Percentiles rank a stretch among this genome's conserved stretches.
phyloP scores from a whole-genome alignment of 495 filamentous ascomycete genomes.

The Stereocaulon alpinum region DNA sequence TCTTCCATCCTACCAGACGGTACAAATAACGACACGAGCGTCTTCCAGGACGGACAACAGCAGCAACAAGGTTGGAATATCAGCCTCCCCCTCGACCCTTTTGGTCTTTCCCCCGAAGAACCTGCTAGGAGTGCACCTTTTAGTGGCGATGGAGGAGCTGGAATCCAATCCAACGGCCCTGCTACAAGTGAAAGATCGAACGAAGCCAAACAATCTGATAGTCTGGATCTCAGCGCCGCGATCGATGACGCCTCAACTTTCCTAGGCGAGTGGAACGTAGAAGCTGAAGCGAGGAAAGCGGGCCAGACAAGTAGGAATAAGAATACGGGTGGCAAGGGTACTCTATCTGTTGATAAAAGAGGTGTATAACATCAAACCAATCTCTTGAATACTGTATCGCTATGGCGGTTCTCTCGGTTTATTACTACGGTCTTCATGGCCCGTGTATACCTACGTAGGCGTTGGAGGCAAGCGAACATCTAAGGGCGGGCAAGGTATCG shows the following conservation, averaged over 20 bases:
- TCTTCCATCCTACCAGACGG: constrained; percentile 22
- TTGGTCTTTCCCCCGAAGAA: not conserved
- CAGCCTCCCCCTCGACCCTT: constrained; percentile 10
- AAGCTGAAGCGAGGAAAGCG: constrained; percentile 17
- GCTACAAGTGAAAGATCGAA: not conserved
- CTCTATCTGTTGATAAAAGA: not conserved
- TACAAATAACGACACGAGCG: constrained; percentile 14
- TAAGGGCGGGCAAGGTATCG: no score
- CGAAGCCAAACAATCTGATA: not conserved
- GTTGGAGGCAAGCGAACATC: no score
- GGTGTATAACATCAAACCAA: not conserved
- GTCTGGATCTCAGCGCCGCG: constrained; percentile 17
- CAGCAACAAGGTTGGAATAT: constrained; percentile 6
- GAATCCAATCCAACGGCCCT: not conserved
- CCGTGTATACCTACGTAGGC: no score
- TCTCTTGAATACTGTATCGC: no score
- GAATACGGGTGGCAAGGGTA: not conserved
- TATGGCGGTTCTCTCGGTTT: not conserved
- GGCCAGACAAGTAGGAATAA: not conserved
- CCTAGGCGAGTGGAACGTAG: constrained; percentile 19
- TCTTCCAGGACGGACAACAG: constrained; percentile 21
- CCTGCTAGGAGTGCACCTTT: not conserved
- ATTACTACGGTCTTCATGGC: no score
- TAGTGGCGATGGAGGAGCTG: no score
- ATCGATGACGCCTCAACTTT: constrained; percentile 22